phyloP scores from a whole-genome alignment of 1,284 basidiomycete genomes.

The Vanrija sp. region DNA sequence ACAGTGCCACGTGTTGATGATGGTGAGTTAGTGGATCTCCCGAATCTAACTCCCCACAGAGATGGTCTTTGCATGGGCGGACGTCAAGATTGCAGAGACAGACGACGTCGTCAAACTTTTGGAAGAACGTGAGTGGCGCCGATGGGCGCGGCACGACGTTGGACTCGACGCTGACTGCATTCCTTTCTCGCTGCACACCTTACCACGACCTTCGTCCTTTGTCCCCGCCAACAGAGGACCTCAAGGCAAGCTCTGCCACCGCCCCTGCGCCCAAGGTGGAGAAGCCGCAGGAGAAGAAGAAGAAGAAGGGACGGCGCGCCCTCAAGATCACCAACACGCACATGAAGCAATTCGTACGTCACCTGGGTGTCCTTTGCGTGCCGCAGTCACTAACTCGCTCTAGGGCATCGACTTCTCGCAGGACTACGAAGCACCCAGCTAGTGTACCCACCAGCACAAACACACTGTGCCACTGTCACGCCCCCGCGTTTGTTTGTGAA shows the following conservation, averaged over 20 bases:
- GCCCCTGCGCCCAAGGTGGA: constrained; percentile 33
- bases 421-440: constrained; percentile 40
- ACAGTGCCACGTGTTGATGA: constrained; percentile 41
- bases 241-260: constrained; percentile 29
- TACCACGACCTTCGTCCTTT: not conserved
- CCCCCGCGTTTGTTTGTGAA: too few relatives aligned
- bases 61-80: constrained; percentile 44
- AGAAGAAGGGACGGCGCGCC: constrained; percentile 28
- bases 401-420: constrained; percentile 49
- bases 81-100: constrained; percentile 39
- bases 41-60: constrained; percentile 20
- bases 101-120: constrained; percentile 46
- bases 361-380: not conserved
- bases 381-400: not conserved
- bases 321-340: constrained; percentile 49
- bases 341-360: constrained; percentile 44
- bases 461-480: constrained; percentile 38
- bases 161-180: too few relatives aligned
- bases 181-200: too few relatives aligned
- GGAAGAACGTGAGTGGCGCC: constrained; percentile 27
- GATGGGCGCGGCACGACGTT: too few relatives aligned
- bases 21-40: constrained; percentile 26
- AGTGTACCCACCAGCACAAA: not conserved
- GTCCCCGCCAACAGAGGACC: constrained; percentile 28
- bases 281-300: constrained; percentile 37